These are phyloP conservation scores for Trichophyton mentagrophytes DNA, from an alignment of 2,329 filamentous ascomycete genomes.

Conservation along the genomic window DNA sequence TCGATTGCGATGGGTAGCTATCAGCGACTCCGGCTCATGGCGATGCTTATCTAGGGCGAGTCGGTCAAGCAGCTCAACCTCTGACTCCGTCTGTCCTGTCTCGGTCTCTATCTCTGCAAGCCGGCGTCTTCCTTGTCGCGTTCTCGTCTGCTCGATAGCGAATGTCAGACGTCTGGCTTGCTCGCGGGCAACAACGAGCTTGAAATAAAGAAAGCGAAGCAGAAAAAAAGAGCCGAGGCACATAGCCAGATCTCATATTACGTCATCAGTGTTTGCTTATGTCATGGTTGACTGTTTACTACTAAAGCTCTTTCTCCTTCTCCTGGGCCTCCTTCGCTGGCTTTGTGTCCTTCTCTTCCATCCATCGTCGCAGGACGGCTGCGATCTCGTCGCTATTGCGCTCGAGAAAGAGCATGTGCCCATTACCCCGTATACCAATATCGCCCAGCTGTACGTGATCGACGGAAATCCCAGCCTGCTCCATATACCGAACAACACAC, in stretches of 20 bases:
- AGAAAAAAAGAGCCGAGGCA: background rate
- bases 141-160: background rate
- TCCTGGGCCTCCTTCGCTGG: background rate
- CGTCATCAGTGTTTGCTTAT: background rate
- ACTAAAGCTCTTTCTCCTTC: background rate
- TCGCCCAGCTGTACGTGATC: slow-evolving; percentile 36
- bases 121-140: background rate
- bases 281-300: background rate
- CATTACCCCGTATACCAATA: slow-evolving; percentile 40
- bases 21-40: background rate
- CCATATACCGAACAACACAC: slow-evolving; percentile 41
- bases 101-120: background rate
- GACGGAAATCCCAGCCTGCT: slow-evolving; percentile 39
- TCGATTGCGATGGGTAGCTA: background rate
- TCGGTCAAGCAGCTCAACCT: background rate
- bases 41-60: background rate
- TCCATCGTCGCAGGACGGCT: slow-evolving; percentile 9
- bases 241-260: background rate
- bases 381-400: slow-evolving; percentile 15
- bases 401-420: slow-evolving; percentile 35
- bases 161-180: background rate
- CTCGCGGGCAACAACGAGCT: background rate
- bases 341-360: slow-evolving; percentile 1
- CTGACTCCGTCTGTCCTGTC: background rate
- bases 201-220: background rate